Percentiles rank a stretch among this genome's conserved stretches.
Evolutionary conservation across 768 basidiomycete genomes (phyloP).

Genomic region (Megacollybia marginata): DNA sequence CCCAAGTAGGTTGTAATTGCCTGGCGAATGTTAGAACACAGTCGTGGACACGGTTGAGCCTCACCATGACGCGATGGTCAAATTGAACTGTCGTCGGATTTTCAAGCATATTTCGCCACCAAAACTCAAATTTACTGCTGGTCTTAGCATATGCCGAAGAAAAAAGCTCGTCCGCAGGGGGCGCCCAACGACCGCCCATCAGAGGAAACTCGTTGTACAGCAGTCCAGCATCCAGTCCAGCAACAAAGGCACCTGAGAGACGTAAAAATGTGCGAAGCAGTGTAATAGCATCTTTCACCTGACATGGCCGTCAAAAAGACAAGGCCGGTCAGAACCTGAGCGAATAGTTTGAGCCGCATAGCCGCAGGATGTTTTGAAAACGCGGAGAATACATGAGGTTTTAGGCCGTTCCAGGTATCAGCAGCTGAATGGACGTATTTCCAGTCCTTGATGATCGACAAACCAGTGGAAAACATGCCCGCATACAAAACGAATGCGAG

Average conservation of each 20-base stretch:
- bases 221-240: slow-evolving; percentile 93
- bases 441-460: slow-evolving; percentile 74
- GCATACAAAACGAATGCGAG: slow-evolving; percentile 86
- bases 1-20: slow-evolving; percentile 79
- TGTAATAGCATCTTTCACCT: slow-evolving; percentile 34
- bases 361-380: slow-evolving; percentile 52
- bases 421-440: slow-evolving; percentile 37
- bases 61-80: slow-evolving; percentile 85
- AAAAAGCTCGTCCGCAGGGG: slow-evolving; percentile 79
- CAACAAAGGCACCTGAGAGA: slow-evolving; percentile 86
- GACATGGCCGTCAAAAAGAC: slow-evolving; percentile 91
- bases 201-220: slow-evolving; percentile 98
- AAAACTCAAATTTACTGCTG: slow-evolving; percentile 65
- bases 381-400: slow-evolving; percentile 30
- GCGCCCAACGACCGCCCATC: slow-evolving; percentile 86
- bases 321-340: slow-evolving; percentile 61
- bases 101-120: slow-evolving; percentile 95
- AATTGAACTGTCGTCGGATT: slow-evolving; percentile 98
- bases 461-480: slow-evolving; percentile 82
- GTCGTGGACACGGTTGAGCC: slow-evolving; percentile 22
- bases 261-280: background rate
- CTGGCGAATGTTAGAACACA: slow-evolving; percentile 28
- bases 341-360: slow-evolving; percentile 47
- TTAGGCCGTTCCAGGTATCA: slow-evolving; percentile 47
- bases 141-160: slow-evolving; percentile 67